A percentile compares a stretch with the other conserved stretches of the same genome.
phyloP scores from a whole-genome alignment of 2,329 filamentous ascomycete species.

The Aureobasidium mangrovei region DNA sequence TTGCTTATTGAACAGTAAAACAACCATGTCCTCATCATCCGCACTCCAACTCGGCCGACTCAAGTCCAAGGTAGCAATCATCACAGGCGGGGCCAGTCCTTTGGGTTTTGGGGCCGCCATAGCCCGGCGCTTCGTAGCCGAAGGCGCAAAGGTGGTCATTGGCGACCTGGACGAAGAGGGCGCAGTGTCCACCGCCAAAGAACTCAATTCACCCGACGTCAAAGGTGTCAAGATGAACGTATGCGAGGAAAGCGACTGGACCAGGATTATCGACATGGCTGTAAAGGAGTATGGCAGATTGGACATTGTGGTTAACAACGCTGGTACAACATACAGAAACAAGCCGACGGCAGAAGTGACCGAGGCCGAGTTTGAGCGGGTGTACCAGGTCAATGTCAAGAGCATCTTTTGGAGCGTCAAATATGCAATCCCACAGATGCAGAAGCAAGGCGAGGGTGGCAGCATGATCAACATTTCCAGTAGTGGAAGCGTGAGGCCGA shows the following conservation, averaged over 20 bases:
- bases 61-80: conserved; percentile 47
- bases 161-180: conserved; percentile 50
- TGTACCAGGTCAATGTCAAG: conserved; percentile 62
- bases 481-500: conserved; percentile 53
- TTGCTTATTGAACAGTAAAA: background rate
- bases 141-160: conserved; percentile 54
- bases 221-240: conserved; percentile 37
- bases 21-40: conserved; percentile 8
- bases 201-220: conserved; percentile 35
- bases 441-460: conserved; percentile 48
- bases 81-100: conserved; percentile 45
- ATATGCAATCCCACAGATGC: conserved; percentile 52
- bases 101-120: conserved; percentile 58
- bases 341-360: conserved; percentile 57
- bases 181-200: conserved; percentile 43
- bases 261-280: conserved; percentile 38
- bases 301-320: conserved; percentile 54
- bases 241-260: conserved; percentile 42
- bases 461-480: conserved; percentile 59
- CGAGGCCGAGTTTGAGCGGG: conserved; percentile 56
- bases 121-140: conserved; percentile 47
- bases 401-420: conserved; percentile 53
- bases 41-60: conserved; percentile 24
- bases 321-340: conserved; percentile 50
- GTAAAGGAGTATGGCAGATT: conserved; percentile 43